Base-by-base conservation (phyloP, 495 filamentous ascomycete genomes). In the Tirmania nivea region DNA sequence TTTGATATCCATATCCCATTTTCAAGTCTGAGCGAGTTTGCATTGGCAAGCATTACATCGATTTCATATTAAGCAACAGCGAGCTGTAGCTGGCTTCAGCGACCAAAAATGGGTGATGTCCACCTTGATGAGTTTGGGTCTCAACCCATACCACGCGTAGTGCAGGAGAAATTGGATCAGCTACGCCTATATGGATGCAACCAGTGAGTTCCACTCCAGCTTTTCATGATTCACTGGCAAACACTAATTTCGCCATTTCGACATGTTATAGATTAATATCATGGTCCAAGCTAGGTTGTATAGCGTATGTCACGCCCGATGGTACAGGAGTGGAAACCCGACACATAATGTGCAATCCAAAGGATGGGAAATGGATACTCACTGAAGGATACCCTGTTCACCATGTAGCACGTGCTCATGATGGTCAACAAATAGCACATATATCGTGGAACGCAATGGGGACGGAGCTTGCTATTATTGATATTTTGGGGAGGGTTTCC, bases 241-340 rank as follows among this genome's bases (percentile, higher is more conserved):
- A 12, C n/a, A 50, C 20, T 51, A 11, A 37, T 17, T 20, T 54
- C 19, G 10, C 16, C 35, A n/a, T n/a, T 3, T 42, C 51, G 19
- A 50, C n/a, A 48, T 52, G 35, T 19, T 8, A 12, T 59, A 94
- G 86, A 59, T 80, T 75, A 56, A 75, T 95, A 52, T 80, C 81
- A 50, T 96, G 92, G 92, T 94, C 90, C 16, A 84, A 80, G 54
- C 71, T 78, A 62, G 90, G 90, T 53, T 86, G 79, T 60, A 83
- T 96, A 64, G 89, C 89, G 34, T 79, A 79, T 54, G 81, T 96
- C 59, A 75, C 79, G 20, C 66, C 74, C n/a, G 77, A 84, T 65
- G 80, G 81, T 20, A 72, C 72, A 20, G 71, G 70, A 7, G 69
- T 95, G 34, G 76, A 79, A 55, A 69, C 92, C 11, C 76, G 80